These are phyloP conservation scores for Yamadazyma sp. DNA, from an alignment of 1,139 yeast species.

Conservation along the genomic window DNA sequence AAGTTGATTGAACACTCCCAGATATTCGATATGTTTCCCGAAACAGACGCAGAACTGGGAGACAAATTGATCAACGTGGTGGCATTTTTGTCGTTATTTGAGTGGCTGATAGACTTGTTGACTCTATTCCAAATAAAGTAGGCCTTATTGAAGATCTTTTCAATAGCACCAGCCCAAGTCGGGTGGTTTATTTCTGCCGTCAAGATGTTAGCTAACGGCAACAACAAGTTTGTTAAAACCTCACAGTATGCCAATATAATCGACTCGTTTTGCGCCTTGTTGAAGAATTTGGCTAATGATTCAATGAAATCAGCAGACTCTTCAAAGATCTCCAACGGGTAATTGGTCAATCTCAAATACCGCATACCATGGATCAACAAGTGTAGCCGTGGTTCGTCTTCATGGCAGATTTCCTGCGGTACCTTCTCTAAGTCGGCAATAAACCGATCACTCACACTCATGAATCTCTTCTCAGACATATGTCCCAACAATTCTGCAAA, in stretches of 20 bases:
- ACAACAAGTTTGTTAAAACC: constrained; percentile 67
- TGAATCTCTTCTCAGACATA: constrained; percentile 81
- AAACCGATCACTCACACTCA: constrained; percentile 89
- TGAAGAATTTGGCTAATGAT: constrained; percentile 81
- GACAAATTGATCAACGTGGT: constrained; percentile 15
- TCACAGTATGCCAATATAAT: constrained; percentile 80
- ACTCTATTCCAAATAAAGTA: constrained; percentile 32
- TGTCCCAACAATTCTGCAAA: constrained; percentile 87
- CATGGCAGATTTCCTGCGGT: constrained; percentile 51
- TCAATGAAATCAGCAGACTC: constrained; percentile 89
- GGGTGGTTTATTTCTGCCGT: constrained; percentile 98
- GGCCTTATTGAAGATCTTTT: constrained; percentile 56
- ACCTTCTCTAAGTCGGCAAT: constrained; percentile 88
- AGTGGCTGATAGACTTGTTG: constrained; percentile 11
- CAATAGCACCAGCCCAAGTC: constrained; percentile 84
- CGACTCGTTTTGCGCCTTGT: constrained; percentile 60
- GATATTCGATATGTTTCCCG: constrained; percentile 32
- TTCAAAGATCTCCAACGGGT: constrained; percentile 87
- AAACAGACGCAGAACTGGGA: constrained; percentile 8
- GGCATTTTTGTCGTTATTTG: constrained; percentile 7
- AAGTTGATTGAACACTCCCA: constrained; percentile 77
- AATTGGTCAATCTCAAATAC: constrained; percentile 71
- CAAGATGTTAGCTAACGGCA: constrained; percentile 80
- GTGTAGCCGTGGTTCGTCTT: constrained; percentile 72
- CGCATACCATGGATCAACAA: constrained; percentile 89